Base-by-base conservation (phyloP, 2,329 filamentous ascomycete genomes). In the Epichloe glyceriae region DNA sequence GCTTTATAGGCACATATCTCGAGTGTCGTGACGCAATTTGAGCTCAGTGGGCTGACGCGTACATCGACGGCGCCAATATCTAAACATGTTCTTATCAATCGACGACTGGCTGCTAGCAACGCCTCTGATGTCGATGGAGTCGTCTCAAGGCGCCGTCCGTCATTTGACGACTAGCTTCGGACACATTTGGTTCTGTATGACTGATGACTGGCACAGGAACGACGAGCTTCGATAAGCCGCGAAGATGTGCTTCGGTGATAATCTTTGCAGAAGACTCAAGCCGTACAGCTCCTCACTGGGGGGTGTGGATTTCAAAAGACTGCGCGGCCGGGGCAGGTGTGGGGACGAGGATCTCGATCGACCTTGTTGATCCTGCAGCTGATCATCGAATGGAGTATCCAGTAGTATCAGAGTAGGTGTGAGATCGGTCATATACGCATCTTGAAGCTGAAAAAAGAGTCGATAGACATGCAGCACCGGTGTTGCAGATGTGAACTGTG, bases 51-150 rank as follows among this genome's bases (percentile, higher is more conserved):
- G 60, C 85, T 88, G 26, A 83, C 80, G 55, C 96, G 75, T 46
- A 95, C 87, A 66, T 97, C 91, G 33, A 86, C 76, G 11, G 91
- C 91, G 37, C 93, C 93, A 4, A 86, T 80, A 61, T 95, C 88
- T 22, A 97, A 70, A 62, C 88, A 95, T 59, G 76, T 80, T 57
- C 83, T 78, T 53, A 90, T 73, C 50, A 78, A 65, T 41, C 57
- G 61, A 47, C 67, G 67, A 51, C 67, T 62, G 33, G 59, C 56
- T 22, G 62, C 59, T 20, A 67, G 57, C 30, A 57, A 57, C 33
- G 53, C 57, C 43, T 60, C 48, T 5, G 61, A 49, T 15, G 52
- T 65, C 22, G 54, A 26, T 8, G 56, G 56, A 17, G 58, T 70
- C 53, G 58, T 70, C 53, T 73, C 30, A 67, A 64, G 26, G 67